These are phyloP conservation scores for Volvariella volvacea DNA, from an alignment of 1,284 basidiomycete species.

Conservation along the genomic window DNA sequence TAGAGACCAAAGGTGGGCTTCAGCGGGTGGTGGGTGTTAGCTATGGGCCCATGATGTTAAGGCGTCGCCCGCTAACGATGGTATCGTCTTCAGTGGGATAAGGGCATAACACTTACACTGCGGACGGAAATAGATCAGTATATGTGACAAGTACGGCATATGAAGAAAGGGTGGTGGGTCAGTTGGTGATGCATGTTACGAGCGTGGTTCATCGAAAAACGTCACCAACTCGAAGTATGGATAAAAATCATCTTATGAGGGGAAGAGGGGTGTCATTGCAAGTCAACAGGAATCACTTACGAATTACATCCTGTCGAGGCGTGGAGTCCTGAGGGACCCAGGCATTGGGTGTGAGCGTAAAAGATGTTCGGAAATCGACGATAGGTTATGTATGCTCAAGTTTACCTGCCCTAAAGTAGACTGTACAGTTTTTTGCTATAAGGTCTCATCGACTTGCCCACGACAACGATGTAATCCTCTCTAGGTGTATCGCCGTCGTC, in stretches of 20 bases:
- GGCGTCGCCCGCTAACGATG: conserved; percentile 31
- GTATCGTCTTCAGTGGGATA: conserved; percentile 18
- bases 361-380: too few relatives aligned
- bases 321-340: too few relatives aligned
- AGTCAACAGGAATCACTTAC: too few relatives aligned
- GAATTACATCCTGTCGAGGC: too few relatives aligned
- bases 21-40: conserved; percentile 38
- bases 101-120: conserved; percentile 8
- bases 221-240: conserved; percentile 65
- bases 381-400: too few relatives aligned
- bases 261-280: too few relatives aligned
- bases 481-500: too few relatives aligned
- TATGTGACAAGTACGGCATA: too few relatives aligned
- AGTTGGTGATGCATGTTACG: conserved; percentile 82
- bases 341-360: too few relatives aligned
- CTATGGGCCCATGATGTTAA: conserved; percentile 18
- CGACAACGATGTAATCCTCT: not conserved
- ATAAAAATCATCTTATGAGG: conserved; percentile 48
- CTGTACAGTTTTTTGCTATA: conserved; percentile 9
- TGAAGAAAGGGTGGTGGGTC: conserved; percentile 28
- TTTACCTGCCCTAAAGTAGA: conserved; percentile 5
- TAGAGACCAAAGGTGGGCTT: conserved; percentile 15
- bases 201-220: conserved; percentile 58
- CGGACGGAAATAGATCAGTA: conserved; percentile 2
- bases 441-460: not conserved